Conservation (phyloP, 768 basidiomycete species). For the Cystofilobasidium ferigula region DNA sequence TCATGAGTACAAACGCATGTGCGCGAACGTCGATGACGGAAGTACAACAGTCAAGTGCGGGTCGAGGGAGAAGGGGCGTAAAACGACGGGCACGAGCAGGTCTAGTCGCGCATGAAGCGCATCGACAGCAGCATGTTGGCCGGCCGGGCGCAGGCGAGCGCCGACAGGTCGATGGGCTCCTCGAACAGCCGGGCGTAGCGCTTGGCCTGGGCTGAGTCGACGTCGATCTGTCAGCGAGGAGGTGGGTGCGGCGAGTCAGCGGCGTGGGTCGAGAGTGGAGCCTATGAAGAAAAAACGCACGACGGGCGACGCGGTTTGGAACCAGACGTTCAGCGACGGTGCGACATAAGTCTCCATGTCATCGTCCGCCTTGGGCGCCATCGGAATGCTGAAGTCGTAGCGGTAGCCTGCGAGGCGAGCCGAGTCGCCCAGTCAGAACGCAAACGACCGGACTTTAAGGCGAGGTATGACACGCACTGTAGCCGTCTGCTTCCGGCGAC, state of each 20-base stretch:
- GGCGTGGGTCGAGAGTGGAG: not conserved
- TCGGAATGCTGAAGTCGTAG: not conserved
- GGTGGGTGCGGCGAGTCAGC: not conserved
- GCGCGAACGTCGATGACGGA: no score
- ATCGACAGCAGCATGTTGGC: not conserved
- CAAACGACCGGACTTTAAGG: not conserved
- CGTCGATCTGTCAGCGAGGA: not conserved
- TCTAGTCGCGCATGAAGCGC: not conserved
- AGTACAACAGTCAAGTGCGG: no score
- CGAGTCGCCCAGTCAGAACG: no score
- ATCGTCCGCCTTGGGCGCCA: not conserved
- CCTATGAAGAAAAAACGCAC: not conserved
- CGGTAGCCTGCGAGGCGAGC: not conserved
- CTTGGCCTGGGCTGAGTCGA: not conserved
- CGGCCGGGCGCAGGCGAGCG: not conserved
- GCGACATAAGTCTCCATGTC: not conserved
- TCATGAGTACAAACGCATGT: no score
- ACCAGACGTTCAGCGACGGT: not conserved
- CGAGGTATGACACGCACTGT: not conserved
- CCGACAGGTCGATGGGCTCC: not conserved
- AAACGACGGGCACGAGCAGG: no score
- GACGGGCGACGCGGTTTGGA: not conserved
- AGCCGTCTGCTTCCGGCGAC: not conserved
- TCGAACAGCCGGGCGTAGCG: constrained; percentile 1
- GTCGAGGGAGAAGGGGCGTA: no score